These are phyloP conservation scores for Pseudogymnoascus sp. DNA, from an alignment of 2,329 filamentous ascomycete species.

Conservation along the genomic window DNA sequence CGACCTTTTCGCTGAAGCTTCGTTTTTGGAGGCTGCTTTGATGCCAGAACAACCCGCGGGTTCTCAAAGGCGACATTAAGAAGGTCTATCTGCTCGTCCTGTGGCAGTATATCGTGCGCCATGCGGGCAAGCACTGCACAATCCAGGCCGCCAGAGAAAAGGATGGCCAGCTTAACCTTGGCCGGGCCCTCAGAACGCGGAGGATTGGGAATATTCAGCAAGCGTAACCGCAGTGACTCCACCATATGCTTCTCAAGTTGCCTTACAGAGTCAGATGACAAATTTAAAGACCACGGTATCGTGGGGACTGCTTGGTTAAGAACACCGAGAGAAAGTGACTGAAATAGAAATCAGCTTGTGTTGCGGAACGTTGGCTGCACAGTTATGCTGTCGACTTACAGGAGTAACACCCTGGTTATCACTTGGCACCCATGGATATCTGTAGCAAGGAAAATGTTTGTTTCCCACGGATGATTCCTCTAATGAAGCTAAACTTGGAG, in stretches of 20 bases:
- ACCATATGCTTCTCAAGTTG: constrained; percentile 46
- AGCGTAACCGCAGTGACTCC: constrained; percentile 54
- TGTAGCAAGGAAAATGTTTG: constrained; percentile 9
- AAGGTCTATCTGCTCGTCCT: constrained; percentile 66
- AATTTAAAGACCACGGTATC: constrained; percentile 23
- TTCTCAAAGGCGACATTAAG: constrained; percentile 98
- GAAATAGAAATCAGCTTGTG: constrained; percentile 7
- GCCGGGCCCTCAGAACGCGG: constrained; percentile 28
- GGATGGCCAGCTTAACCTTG: constrained; percentile 58
- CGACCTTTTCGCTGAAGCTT: constrained; percentile 15
- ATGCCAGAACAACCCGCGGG: constrained; percentile 58
- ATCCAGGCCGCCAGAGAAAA: constrained; percentile 93
- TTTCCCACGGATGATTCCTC: constrained; percentile 7
- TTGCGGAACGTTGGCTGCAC: background rate
- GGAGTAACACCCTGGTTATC: constrained; percentile 10
- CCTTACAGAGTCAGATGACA: constrained; percentile 42
- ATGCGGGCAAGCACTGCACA: constrained; percentile 82
- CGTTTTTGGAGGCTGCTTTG: constrained; percentile 32
- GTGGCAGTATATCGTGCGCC: constrained; percentile 65
- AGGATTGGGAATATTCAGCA: constrained; percentile 56
- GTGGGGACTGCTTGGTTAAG: constrained; percentile 33
- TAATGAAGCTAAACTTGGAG: background rate
- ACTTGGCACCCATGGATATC: constrained; percentile 9
- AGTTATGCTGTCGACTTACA: constrained; percentile 15
- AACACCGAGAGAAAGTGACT: constrained; percentile 18